A percentile compares a stretch with the other conserved stretches of the same genome.
Conservation (phyloP, 75 land plant genomes). For the Sequoiadendron giganteum region DNA sequence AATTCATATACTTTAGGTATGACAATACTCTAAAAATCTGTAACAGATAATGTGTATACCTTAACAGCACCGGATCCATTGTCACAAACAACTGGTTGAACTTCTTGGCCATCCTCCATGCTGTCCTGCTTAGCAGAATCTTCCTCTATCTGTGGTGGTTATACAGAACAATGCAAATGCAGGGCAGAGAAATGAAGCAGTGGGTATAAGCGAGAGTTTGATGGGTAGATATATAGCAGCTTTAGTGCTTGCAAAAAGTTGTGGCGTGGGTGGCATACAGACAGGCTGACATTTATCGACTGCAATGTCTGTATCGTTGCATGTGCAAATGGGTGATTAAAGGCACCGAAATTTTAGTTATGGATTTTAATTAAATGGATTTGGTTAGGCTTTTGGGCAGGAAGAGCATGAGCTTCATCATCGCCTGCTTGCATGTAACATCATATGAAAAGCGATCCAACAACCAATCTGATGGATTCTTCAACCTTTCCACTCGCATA, state of each 20-base stretch:
- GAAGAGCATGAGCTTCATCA: neutral
- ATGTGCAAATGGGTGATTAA: neutral
- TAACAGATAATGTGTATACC: neutral
- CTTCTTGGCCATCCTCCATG: conserved; percentile 30
- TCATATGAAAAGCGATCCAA: neutral
- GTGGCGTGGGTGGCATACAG: conserved; percentile 3
- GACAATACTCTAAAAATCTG: neutral
- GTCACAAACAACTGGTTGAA: conserved; percentile 38
- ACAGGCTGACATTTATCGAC: neutral
- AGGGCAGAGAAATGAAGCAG: neutral
- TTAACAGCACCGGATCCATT: conserved; percentile 43
- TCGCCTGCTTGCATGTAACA: neutral
- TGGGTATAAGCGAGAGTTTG: neutral
- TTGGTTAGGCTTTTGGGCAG: neutral
- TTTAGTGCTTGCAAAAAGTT: neutral
- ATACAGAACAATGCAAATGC: neutral
- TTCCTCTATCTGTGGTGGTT: neutral
- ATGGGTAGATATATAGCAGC: conserved; percentile 2
- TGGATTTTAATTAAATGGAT: neutral
- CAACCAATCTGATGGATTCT: neutral
- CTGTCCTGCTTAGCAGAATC: neutral
- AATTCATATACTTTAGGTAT: neutral
- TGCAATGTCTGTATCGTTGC: neutral
- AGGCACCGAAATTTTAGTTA: neutral
- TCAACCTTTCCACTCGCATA: neutral